These are phyloP conservation scores for Lipomyces chichibuensis DNA, from an alignment of 805 yeast species.

Conservation along the genomic window DNA sequence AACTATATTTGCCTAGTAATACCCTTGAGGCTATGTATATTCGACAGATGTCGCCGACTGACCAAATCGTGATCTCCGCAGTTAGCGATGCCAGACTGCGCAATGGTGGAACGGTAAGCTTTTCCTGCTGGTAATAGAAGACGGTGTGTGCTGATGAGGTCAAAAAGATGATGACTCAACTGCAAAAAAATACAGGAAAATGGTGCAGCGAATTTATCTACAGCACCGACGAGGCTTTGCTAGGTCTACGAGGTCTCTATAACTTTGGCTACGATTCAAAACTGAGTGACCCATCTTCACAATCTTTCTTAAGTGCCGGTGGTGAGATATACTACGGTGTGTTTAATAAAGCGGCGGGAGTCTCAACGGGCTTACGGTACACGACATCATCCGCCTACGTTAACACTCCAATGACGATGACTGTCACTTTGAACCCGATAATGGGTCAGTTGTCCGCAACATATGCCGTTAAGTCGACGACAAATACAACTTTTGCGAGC, in stretches of 20 bases:
- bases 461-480: constrained; percentile 79
- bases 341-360: constrained; percentile 80
- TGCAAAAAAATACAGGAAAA: constrained; percentile 67
- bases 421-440: constrained; percentile 84
- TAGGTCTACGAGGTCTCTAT: constrained; percentile 80
- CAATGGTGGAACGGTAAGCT: constrained; percentile 51
- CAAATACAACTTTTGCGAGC: constrained; percentile 75
- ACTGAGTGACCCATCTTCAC: constrained; percentile 15
- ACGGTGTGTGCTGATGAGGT: constrained; percentile 42
- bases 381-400: constrained; percentile 83
- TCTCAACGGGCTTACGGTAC: constrained; percentile 82
- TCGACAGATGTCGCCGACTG: constrained; percentile 58
- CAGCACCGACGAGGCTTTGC: constrained; percentile 78
- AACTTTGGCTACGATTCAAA: constrained; percentile 53
- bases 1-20: constrained; percentile 85
- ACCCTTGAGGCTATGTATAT: constrained; percentile 86
- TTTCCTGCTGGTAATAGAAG: neutral
- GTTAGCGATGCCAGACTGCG: constrained; percentile 65
- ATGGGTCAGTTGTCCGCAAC: constrained; percentile 88
- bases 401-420: constrained; percentile 86
- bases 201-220: constrained; percentile 73
- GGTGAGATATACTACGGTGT: constrained; percentile 89
- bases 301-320: constrained; percentile 72
- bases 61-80: constrained; percentile 74
- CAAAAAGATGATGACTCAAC: constrained; percentile 60